These are phyloP conservation scores for Afroboletus lepidellus DNA, from an alignment of 1,284 basidiomycete species.

Conservation along the genomic window DNA sequence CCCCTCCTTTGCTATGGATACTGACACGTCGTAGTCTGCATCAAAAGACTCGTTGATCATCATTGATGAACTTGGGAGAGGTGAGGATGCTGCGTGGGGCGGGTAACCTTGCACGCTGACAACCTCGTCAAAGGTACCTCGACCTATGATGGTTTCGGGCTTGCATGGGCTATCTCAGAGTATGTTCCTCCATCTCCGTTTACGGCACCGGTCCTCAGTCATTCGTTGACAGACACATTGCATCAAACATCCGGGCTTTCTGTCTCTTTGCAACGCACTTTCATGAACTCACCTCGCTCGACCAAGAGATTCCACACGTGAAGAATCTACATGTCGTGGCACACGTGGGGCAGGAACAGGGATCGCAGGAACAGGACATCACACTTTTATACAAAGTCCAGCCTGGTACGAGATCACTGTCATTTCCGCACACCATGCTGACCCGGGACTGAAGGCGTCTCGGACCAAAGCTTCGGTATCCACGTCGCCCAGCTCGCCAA, in stretches of 20 bases:
- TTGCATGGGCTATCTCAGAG: constrained; percentile 99
- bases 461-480: constrained; percentile 98
- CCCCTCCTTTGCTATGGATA: background rate
- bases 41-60: constrained; percentile 94
- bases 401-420: constrained; percentile 57
- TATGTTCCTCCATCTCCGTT: constrained; percentile 38
- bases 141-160: constrained; percentile 97
- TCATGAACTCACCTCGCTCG: constrained; percentile 93
- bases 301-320: constrained; percentile 76
- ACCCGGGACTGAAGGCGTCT: constrained; percentile 53
- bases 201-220: background rate
- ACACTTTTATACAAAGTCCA: constrained; percentile 95
- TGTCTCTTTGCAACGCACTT: constrained; percentile 98
- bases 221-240: constrained; percentile 75
- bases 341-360: constrained; percentile 72
- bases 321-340: constrained; percentile 97
- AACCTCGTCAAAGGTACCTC: constrained; percentile 67
- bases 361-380: constrained; percentile 78
- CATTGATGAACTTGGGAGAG: constrained; percentile 96
- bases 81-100: constrained; percentile 36
- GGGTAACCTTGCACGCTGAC: background rate
- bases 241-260: constrained; percentile 87
- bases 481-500: constrained; percentile 96
- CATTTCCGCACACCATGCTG: background rate
- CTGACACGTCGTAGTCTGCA: constrained; percentile 60